Evolutionary conservation across 148 eudicot genomes (phyloP).

Genomic region (Silene latifolia): DNA sequence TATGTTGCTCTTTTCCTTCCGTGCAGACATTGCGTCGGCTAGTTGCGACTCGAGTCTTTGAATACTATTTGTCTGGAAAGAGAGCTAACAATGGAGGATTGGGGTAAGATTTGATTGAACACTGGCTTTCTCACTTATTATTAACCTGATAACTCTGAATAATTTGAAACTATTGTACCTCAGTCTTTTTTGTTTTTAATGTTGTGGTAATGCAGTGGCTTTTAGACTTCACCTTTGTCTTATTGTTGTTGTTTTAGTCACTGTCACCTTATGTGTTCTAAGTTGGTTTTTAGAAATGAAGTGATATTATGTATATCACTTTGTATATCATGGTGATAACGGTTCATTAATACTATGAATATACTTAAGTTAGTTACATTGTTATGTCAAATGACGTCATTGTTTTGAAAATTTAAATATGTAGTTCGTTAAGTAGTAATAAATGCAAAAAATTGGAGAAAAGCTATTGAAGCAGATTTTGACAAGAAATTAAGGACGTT

Average conservation of each 20-base stretch:
- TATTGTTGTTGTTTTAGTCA: neutral
- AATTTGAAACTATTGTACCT: neutral
- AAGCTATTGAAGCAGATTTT: too few relatives aligned
- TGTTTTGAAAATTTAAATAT: too few relatives aligned
- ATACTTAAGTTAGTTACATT: too few relatives aligned
- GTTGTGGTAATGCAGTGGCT: neutral
- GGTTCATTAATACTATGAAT: too few relatives aligned
- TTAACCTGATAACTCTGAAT: neutral
- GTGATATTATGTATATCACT: neutral
- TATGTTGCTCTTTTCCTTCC: neutral
- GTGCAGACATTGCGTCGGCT: slow-evolving; percentile 6
- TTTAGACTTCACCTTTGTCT: neutral
- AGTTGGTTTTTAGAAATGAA: neutral
- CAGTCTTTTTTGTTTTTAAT: neutral
- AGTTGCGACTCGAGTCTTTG: neutral
- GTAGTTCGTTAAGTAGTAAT: too few relatives aligned
- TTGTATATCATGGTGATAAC: too few relatives aligned
- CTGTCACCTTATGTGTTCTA: too few relatives aligned
- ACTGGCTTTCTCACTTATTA: neutral
- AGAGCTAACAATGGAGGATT: slow-evolving; percentile 27
- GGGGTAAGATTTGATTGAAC: slow-evolving; percentile 25
- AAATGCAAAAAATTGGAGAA: too few relatives aligned
- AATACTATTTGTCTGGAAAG: neutral
- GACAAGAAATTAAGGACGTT: too few relatives aligned
- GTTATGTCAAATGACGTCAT: too few relatives aligned